phyloP scores from a whole-genome alignment of 768 basidiomycete genomes.

The Inosperma sp. region DNA sequence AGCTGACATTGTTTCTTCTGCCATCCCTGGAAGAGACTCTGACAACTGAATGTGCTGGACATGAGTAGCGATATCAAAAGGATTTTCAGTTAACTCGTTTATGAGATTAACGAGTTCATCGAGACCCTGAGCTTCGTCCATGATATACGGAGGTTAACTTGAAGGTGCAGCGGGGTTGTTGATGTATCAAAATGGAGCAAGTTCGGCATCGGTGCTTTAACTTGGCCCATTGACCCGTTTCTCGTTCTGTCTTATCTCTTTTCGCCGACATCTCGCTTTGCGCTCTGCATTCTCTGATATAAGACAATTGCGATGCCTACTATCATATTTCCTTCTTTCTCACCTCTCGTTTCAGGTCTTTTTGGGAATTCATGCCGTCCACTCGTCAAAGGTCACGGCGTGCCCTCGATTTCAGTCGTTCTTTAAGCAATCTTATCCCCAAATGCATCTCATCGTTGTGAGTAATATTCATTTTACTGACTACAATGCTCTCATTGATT shows the following conservation, averaged over 20 bases:
- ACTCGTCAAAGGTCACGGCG: constrained; percentile 45
- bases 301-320: constrained; percentile 6
- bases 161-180: neutral
- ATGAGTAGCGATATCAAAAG: constrained; percentile 63
- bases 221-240: neutral
- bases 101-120: constrained; percentile 62
- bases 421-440: constrained; percentile 46
- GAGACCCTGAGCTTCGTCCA: constrained; percentile 53
- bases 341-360: constrained; percentile 17
- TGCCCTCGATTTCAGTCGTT: constrained; percentile 45
- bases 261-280: constrained; percentile 20
- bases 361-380: constrained; percentile 26
- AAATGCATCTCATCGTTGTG: constrained; percentile 27
- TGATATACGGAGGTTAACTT: constrained; percentile 2
- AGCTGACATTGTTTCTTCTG: constrained; percentile 55
- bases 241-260: constrained; percentile 4
- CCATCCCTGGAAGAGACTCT: constrained; percentile 49
- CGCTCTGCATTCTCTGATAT: constrained; percentile 17
- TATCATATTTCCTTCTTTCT: constrained; percentile 11
- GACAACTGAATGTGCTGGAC: constrained; percentile 62
- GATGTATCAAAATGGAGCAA: neutral
- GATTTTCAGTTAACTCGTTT: constrained; percentile 50
- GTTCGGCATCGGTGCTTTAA: neutral
- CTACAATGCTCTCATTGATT: neutral
- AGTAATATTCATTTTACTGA: constrained; percentile 9